A percentile compares a stretch with the other conserved stretches of the same genome.
Conservation (phyloP, 768 basidiomycete species). For the Rhodotorula toruloides region DNA sequence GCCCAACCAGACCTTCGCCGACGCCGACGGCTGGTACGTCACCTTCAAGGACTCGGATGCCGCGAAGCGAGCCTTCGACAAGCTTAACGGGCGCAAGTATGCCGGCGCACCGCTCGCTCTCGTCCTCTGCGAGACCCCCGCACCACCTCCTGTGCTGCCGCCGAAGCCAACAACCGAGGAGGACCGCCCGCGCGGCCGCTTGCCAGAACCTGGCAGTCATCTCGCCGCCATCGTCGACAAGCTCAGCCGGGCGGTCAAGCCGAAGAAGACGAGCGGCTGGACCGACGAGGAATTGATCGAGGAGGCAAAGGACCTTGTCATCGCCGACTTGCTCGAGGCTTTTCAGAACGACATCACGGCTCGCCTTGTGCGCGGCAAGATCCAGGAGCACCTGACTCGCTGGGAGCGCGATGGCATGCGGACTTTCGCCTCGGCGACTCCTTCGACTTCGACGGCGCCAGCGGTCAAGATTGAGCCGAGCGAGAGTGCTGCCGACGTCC, state of each 20-base stretch:
- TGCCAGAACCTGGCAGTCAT: neutral
- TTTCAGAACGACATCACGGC: slow-evolving; percentile 35
- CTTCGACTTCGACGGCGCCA: neutral
- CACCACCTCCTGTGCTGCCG: neutral
- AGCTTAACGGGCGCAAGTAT: slow-evolving; percentile 52
- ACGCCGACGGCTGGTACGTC: slow-evolving; percentile 62
- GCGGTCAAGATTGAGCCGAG: slow-evolving; percentile 13
- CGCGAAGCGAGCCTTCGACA: slow-evolving; percentile 64
- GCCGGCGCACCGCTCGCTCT: slow-evolving; percentile 39
- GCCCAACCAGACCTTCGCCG: slow-evolving; percentile 33
- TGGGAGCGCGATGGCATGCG: slow-evolving; percentile 21
- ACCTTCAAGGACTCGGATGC: slow-evolving; percentile 63
- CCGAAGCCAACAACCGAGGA: neutral
- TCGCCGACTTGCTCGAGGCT: slow-evolving; percentile 33
- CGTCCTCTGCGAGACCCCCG: slow-evolving; percentile 11
- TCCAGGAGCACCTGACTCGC: slow-evolving; percentile 30
- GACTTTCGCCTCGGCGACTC: neutral
- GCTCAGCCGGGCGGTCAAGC: slow-evolving; percentile 1
- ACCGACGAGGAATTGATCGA: slow-evolving; percentile 33
- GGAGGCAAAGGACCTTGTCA: slow-evolving; percentile 34
- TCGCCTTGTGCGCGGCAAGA: slow-evolving; percentile 27
- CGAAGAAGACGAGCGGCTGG: slow-evolving; percentile 33
- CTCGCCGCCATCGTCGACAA: slow-evolving; percentile 24
- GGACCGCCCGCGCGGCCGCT: neutral
- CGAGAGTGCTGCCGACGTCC: neutral